Base-by-base conservation (phyloP, 306 rosid genomes). In the Quercus ilex region DNA sequence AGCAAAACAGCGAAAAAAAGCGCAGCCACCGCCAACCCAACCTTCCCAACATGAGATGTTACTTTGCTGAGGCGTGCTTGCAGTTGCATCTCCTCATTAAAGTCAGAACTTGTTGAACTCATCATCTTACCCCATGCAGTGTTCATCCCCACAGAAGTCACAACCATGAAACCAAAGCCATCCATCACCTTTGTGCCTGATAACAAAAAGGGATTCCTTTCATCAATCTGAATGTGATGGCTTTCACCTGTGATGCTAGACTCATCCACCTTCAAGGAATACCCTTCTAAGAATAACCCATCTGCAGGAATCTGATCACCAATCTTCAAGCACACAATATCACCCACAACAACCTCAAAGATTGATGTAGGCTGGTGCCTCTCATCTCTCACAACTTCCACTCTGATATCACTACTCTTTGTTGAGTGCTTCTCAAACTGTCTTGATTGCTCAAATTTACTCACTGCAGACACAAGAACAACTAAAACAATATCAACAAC, bases 251-350 rank as follows among this genome's bases (percentile, higher is more conserved):
- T 81, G 80, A 74, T 81, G 33, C 71, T 69, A 19, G 84, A 58
- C 33, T 81, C 80, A 65, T 81, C 84, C 9, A 81, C 75, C 53
- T 43, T 81, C 62, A 81, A 10, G 8, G 80, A 58, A 74, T 75
- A n/a, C 7, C 84, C 79, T 3, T 57, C 67, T 71, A 81, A 41
- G 56, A 65, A 69, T 79, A 81, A 52, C 4, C 80, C 83, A 17
- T 80, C 83, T 1, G 79, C 83, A 3, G 83, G 78, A 52, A 80
- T 38, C 74, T 74, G 83, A 74, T 74, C 79, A 21, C 83, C 83
- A 4, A 80, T 80, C 69, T 80, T 74, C 79, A 65, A 74, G 58
- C 49, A 14, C 23, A 80, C 83, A 3, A 80, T 4, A 58, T 80
- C 83, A 3, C 83, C 83, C 13, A 74, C 84, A 3, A 75, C 71